phyloP scores from a whole-genome alignment of 768 basidiomycete genomes.

The Podaxis sp. region DNA sequence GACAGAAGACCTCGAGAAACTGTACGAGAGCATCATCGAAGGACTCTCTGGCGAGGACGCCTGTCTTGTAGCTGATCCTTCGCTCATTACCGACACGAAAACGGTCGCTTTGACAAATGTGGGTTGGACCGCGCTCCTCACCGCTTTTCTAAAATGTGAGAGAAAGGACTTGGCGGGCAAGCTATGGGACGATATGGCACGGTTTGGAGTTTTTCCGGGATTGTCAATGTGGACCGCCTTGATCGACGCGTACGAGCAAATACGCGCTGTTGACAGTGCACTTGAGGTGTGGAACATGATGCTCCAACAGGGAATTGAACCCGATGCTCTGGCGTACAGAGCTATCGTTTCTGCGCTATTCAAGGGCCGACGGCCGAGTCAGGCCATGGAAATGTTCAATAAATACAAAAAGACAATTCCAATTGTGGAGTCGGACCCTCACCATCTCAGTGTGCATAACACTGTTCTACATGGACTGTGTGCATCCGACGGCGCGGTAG shows the following conservation, averaged over 20 bases:
- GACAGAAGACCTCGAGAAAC: slow-evolving; percentile 33
- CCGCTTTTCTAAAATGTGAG: slow-evolving; percentile 58
- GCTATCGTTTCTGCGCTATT: slow-evolving; percentile 68
- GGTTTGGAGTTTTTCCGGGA: slow-evolving; percentile 48
- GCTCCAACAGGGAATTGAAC: slow-evolving; percentile 51
- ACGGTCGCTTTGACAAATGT: slow-evolving; percentile 54
- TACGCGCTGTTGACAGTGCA: slow-evolving; percentile 51
- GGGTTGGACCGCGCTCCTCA: slow-evolving; percentile 66
- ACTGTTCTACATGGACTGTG: slow-evolving; percentile 74
- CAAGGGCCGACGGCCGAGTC: slow-evolving; percentile 45
- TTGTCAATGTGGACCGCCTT: slow-evolving; percentile 70
- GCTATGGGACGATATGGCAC: slow-evolving; percentile 69
- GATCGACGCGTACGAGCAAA: slow-evolving; percentile 58
- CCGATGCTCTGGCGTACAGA: slow-evolving; percentile 65
- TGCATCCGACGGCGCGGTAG: slow-evolving; percentile 33
- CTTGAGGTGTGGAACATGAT: slow-evolving; percentile 66
- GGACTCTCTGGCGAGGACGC: slow-evolving; percentile 52
- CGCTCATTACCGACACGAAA: slow-evolving; percentile 34
- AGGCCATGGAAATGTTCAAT: slow-evolving; percentile 51
- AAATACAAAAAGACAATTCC: slow-evolving; percentile 43
- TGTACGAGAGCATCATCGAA: slow-evolving; percentile 52
- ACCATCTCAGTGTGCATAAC: slow-evolving; percentile 59
- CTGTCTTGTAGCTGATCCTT: slow-evolving; percentile 50
- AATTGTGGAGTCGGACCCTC: slow-evolving; percentile 22
- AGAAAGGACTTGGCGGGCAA: slow-evolving; percentile 56